These are phyloP conservation scores for Cnidoscolus chayamansa DNA, from an alignment of 441 rosid genomes.

Conservation along the genomic window DNA sequence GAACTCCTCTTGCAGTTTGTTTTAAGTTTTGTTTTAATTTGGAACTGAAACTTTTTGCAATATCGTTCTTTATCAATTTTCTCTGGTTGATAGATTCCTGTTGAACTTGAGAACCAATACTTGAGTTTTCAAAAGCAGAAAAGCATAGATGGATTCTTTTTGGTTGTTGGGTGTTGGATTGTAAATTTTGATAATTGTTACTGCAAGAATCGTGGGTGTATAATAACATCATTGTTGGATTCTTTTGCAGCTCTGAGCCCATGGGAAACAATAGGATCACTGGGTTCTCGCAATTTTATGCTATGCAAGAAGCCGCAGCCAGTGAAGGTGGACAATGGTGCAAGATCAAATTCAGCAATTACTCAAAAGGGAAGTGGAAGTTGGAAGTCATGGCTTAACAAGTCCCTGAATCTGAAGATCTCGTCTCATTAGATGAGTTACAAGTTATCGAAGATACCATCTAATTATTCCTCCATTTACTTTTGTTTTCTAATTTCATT, in stretches of 20 bases:
- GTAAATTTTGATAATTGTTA: too few species aligned
- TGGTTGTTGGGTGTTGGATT: background rate
- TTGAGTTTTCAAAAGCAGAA: too few species aligned
- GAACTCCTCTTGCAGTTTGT: background rate
- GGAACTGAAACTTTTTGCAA: background rate
- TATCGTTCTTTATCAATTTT: too few species aligned
- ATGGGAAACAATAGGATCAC: slow-evolving; percentile 74
- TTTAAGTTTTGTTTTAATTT: background rate
- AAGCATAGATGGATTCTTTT: background rate
- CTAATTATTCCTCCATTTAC: background rate
- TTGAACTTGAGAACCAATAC: too few species aligned
- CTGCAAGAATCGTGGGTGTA: too few species aligned
- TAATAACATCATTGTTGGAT: slow-evolving; percentile 6
- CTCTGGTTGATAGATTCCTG: too few species aligned
- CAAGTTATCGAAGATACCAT: background rate
- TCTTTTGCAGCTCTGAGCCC: slow-evolving; percentile 55
- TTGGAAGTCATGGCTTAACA: slow-evolving; percentile 89
- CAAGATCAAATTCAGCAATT: slow-evolving; percentile 31
- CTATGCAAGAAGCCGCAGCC: slow-evolving; percentile 73
- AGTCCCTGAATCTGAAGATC: slow-evolving; percentile 68
- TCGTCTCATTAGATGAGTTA: slow-evolving; percentile 43
- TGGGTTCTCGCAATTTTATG: slow-evolving; percentile 73
- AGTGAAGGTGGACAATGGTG: slow-evolving; percentile 35
- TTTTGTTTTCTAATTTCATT: background rate
- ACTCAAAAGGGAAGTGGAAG: slow-evolving; percentile 57